Conservation (phyloP, 2,329 filamentous ascomycete species). For the Coniochaeta ligniaria region DNA sequence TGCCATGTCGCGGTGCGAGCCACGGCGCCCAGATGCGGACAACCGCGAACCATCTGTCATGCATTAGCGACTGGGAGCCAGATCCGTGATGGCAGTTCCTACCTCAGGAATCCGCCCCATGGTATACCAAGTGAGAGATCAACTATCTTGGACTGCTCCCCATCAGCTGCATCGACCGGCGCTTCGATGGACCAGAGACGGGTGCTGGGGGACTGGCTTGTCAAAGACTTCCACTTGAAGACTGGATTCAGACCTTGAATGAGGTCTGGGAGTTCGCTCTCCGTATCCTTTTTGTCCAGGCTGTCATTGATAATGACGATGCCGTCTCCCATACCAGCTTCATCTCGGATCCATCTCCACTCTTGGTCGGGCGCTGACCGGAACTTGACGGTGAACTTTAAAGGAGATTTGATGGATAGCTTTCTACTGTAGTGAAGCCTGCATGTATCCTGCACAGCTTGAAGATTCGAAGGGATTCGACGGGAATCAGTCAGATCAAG, state of each 20-base stretch:
- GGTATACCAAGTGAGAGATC: constrained; percentile 56
- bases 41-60: constrained; percentile 67
- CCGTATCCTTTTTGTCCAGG: constrained; percentile 18
- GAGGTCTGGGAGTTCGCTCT: constrained; percentile 41
- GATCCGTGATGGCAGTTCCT: constrained; percentile 12
- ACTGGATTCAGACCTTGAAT: constrained; percentile 50
- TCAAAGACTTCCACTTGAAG: constrained; percentile 44
- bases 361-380: constrained; percentile 39
- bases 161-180: constrained; percentile 47
- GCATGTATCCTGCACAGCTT: constrained; percentile 25
- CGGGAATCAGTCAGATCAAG: constrained; percentile 20
- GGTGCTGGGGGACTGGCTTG: constrained; percentile 62
- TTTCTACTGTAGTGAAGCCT: constrained; percentile 47
- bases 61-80: constrained; percentile 1
- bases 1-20: constrained; percentile 83
- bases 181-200: constrained; percentile 63
- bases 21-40: constrained; percentile 76
- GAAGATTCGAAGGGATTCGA: constrained; percentile 42
- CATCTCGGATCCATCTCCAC: constrained; percentile 68
- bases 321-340: constrained; percentile 57
- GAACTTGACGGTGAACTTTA: constrained; percentile 68
- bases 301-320: constrained; percentile 43
- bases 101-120: constrained; percentile 48
- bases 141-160: constrained; percentile 49
- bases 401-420: constrained; percentile 37